phyloP scores from a whole-genome alignment of 2,329 filamentous ascomycete genomes.

The Trichoderma polysporum region DNA sequence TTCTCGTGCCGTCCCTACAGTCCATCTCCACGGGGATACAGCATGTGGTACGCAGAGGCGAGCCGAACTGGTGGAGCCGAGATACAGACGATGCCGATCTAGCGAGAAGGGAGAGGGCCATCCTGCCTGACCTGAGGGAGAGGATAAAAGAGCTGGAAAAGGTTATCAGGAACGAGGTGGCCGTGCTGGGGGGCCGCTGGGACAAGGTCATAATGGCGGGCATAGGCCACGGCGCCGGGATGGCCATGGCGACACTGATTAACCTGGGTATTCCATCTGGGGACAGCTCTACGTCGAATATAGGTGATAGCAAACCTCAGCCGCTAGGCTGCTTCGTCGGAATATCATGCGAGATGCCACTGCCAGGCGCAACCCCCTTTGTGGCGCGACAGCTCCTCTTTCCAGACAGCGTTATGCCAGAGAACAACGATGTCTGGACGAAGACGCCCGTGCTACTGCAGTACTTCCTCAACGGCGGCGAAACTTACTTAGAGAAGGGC shows the following conservation, averaged over 20 bases:
- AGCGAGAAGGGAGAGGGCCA: not conserved
- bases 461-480: not conserved
- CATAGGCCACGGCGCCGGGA: slow-evolving; percentile 7
- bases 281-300: not conserved
- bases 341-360: not conserved
- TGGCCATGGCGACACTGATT: not conserved
- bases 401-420: not conserved
- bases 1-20: not conserved
- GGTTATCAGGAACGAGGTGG: slow-evolving; percentile 2
- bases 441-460: slow-evolving; percentile 16
- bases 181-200: slow-evolving; percentile 3
- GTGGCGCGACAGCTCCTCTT: not conserved
- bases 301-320: not conserved
- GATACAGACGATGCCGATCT: not conserved
- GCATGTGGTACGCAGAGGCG: not conserved
- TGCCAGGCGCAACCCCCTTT: not conserved
- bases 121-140: not conserved
- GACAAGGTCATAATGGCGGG: slow-evolving; percentile 11
- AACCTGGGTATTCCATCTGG: not conserved
- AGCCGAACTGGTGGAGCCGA: slow-evolving; percentile 4
- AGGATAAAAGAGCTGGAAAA: not conserved
- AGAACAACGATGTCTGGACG: not conserved
- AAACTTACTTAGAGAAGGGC: not conserved
- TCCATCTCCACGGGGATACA: slow-evolving; percentile 14
- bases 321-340: slow-evolving; percentile 4